Evolutionary conservation across 2,329 filamentous ascomycete species (phyloP).

Genomic region (Xylariaceae sp.): DNA sequence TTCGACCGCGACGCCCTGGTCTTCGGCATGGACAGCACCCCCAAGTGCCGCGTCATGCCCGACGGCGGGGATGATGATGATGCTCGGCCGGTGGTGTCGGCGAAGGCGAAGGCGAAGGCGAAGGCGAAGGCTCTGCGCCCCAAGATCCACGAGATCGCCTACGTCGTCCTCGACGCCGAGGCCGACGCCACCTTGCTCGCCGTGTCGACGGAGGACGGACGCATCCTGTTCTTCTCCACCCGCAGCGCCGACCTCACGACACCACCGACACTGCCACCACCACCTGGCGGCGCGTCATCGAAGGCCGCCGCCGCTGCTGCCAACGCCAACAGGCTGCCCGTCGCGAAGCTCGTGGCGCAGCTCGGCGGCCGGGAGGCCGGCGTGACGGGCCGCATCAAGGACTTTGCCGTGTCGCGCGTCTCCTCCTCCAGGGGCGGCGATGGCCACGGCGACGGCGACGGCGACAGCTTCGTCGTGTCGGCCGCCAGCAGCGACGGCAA

Average conservation of each 20-base stretch:
- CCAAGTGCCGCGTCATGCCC: slow-evolving; percentile 66
- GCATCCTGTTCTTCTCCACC: slow-evolving; percentile 76
- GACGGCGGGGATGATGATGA: too few species aligned
- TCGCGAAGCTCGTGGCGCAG: slow-evolving; percentile 64
- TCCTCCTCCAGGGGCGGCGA: slow-evolving; percentile 27
- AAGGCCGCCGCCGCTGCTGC: slow-evolving; percentile 32
- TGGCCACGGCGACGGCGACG: too few species aligned
- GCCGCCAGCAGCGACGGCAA: slow-evolving; percentile 80
- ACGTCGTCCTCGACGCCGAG: slow-evolving; percentile 49
- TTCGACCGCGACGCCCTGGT: slow-evolving; percentile 82
- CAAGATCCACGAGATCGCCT: slow-evolving; percentile 78
- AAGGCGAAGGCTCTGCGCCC: too few species aligned
- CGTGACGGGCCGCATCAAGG: slow-evolving; percentile 72
- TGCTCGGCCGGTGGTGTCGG: too few species aligned
- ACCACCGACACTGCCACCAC: too few species aligned
- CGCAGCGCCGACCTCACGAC: slow-evolving; percentile 36
- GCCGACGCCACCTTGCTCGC: slow-evolving; percentile 54
- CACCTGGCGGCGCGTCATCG: too few species aligned
- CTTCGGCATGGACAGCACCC: slow-evolving; percentile 81
- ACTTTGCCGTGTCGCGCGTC: slow-evolving; percentile 61
- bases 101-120: too few species aligned
- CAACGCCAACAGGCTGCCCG: slow-evolving; percentile 34
- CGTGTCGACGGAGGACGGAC: slow-evolving; percentile 83
- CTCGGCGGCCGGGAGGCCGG: slow-evolving; percentile 67
- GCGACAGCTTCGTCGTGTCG: slow-evolving; percentile 48